phyloP scores from a whole-genome alignment of 306 rosid genomes.

The Medicago arabica region DNA sequence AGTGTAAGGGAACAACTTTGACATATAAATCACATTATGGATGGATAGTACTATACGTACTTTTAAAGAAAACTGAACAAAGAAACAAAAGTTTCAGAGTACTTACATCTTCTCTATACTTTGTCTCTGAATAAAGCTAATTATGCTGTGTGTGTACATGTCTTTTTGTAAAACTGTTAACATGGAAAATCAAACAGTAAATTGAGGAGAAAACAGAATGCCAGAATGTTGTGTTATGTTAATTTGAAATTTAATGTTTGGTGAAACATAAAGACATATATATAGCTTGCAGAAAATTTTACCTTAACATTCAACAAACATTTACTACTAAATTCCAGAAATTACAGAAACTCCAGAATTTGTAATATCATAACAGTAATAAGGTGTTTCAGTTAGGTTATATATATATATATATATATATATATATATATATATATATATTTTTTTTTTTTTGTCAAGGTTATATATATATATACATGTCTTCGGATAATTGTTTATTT shows the following conservation, averaged over 20 bases:
- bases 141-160: background rate
- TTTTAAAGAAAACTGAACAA: conserved; percentile 35
- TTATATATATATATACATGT: too few relatives aligned
- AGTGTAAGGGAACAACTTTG: conserved; percentile 30
- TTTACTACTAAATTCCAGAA: background rate
- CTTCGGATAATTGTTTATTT: too few relatives aligned
- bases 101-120: conserved; percentile 36
- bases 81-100: conserved; percentile 37
- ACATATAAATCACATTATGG: conserved; percentile 11
- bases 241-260: background rate
- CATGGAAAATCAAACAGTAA: conserved; percentile 10
- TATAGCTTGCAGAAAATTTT: background rate
- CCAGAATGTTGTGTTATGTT: background rate
- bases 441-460: too few relatives aligned
- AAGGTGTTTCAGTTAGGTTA: background rate
- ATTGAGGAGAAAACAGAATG: conserved; percentile 19
- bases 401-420: too few relatives aligned
- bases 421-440: too few relatives aligned
- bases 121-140: conserved; percentile 40
- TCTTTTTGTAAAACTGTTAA: conserved; percentile 11
- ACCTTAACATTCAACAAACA: background rate
- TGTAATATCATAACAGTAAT: background rate
- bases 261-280: background rate
- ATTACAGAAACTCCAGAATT: background rate
- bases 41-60: conserved; percentile 30